These are phyloP conservation scores for Fagus crenata DNA, from an alignment of 306 rosid genomes.

Conservation along the genomic window DNA sequence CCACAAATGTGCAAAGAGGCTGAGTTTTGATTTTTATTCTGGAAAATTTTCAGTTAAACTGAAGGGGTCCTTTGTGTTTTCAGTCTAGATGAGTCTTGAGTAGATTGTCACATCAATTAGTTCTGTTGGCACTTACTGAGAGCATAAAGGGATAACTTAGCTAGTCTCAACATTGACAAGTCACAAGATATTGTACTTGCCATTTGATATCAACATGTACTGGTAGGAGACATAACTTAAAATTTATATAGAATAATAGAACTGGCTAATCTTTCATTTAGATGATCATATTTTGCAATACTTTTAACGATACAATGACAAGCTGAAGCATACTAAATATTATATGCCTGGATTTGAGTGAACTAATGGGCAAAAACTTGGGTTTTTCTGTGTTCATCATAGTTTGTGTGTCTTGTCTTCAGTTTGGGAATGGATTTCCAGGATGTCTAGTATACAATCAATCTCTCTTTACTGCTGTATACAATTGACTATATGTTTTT, in stretches of 20 bases:
- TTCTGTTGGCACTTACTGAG: not conserved
- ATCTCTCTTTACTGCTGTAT: too few species aligned
- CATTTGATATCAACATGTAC: conserved; percentile 8
- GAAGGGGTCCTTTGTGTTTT: not conserved
- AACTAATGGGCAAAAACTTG: not conserved
- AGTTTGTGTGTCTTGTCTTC: not conserved
- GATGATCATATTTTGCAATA: not conserved
- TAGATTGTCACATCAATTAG: not conserved
- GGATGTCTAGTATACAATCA: not conserved
- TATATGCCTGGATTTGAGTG: not conserved
- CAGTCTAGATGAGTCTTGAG: not conserved
- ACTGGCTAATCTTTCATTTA: not conserved
- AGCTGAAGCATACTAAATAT: too few species aligned
- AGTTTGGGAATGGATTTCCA: not conserved
- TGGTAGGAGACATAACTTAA: not conserved
- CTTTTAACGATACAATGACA: not conserved
- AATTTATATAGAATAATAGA: not conserved
- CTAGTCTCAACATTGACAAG: not conserved
- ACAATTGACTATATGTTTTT: not conserved
- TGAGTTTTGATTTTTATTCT: too few species aligned
- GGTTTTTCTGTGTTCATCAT: not conserved
- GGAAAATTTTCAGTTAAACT: too few species aligned
- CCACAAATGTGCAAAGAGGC: not conserved
- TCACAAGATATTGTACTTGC: not conserved
- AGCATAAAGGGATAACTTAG: not conserved